A percentile compares a stretch with the other conserved stretches of the same genome.
phyloP scores from a whole-genome alignment of 2,329 filamentous ascomycete genomes.

The Juglanconis juglandina region DNA sequence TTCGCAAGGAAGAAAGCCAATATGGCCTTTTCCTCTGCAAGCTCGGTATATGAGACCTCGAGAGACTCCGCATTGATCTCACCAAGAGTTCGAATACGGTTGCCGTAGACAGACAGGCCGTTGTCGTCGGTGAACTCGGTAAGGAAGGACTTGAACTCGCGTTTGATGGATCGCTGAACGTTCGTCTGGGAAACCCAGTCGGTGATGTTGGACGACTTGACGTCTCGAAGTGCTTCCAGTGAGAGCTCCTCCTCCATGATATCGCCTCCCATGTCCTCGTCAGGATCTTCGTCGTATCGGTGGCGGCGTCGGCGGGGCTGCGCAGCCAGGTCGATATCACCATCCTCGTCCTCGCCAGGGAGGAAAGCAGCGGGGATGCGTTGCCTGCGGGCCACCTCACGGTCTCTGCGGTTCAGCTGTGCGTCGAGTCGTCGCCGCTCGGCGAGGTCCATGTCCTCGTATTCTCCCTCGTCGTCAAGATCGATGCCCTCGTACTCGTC shows the following conservation, averaged over 20 bases:
- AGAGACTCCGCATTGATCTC: conserved; percentile 95
- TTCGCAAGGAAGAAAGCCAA: conserved; percentile 95
- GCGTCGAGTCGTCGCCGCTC: conserved; percentile 68
- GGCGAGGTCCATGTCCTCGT: conserved; percentile 64
- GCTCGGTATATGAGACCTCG: conserved; percentile 92
- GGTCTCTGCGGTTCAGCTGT: conserved; percentile 69
- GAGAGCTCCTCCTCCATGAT: conserved; percentile 96
- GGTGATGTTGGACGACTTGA: conserved; percentile 88
- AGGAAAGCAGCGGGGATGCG: conserved; percentile 71
- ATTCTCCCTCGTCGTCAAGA: conserved; percentile 76
- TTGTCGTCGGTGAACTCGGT: conserved; percentile 92
- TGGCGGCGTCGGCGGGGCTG: conserved; percentile 83
- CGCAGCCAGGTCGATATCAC: conserved; percentile 76
- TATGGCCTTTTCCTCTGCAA: conserved; percentile 86
- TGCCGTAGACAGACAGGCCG: conserved; percentile 90
- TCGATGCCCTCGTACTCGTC: conserved; percentile 69
- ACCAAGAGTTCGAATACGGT: conserved; percentile 89
- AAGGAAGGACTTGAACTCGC: conserved; percentile 96
- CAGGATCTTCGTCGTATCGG: conserved; percentile 89
- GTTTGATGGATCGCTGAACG: conserved; percentile 87
- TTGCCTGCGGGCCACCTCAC: conserved; percentile 64
- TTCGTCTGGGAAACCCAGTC: conserved; percentile 92
- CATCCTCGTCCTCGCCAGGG: conserved; percentile 77
- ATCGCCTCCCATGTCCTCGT: conserved; percentile 87
- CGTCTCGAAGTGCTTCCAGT: conserved; percentile 83